Conservation (phyloP, 2,329 filamentous ascomycete species). For the Botrytis cinerea region DNA sequence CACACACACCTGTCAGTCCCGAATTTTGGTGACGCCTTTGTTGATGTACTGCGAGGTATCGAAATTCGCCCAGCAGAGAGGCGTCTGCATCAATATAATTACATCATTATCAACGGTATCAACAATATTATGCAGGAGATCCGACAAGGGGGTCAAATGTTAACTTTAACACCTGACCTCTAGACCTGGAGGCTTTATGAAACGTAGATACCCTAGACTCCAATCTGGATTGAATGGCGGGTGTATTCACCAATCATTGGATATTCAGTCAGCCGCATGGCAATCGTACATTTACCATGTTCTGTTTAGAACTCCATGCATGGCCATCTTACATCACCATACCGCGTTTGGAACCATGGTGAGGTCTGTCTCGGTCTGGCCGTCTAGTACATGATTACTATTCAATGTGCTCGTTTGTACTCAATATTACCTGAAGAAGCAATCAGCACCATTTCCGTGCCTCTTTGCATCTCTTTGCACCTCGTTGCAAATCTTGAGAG, state of each 20-base stretch:
- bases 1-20: neutral
- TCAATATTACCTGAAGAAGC: neutral
- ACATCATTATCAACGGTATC: neutral
- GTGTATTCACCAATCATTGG: neutral
- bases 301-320: neutral
- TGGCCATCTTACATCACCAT: neutral
- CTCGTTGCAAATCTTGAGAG: neutral
- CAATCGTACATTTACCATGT: neutral
- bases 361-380: conserved; percentile 1
- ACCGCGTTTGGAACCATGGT: neutral
- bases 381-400: neutral
- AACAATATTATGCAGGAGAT: neutral
- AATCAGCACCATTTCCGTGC: neutral
- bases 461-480: neutral
- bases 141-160: neutral
- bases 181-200: neutral
- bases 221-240: neutral
- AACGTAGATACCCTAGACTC: neutral
- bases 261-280: neutral
- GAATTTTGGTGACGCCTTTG: neutral
- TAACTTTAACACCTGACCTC: neutral
- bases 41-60: neutral
- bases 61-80: neutral
- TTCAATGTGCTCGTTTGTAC: neutral
- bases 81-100: neutral